Percentiles rank a stretch among this genome's conserved stretches.
Conservation (phyloP, 768 basidiomycete species). For the Leccinum incarnatum region DNA sequence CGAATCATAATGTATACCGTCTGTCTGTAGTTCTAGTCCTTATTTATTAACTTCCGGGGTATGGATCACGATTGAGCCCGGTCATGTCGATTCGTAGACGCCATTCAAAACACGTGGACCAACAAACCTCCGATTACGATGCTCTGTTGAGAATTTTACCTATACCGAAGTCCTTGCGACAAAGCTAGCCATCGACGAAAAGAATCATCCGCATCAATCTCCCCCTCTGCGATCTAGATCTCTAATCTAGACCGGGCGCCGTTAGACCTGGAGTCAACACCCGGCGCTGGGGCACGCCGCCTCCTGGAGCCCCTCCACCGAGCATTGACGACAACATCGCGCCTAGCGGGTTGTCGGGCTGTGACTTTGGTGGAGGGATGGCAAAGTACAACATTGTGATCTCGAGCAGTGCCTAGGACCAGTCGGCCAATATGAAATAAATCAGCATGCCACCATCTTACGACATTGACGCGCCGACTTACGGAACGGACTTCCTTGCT, state of each 20-base stretch:
- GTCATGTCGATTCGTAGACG: background rate
- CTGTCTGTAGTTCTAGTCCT: conserved; percentile 15
- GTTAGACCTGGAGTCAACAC: conserved; percentile 30
- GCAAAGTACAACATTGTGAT: conserved; percentile 80
- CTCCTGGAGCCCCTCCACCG: conserved; percentile 56
- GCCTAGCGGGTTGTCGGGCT: conserved; percentile 76
- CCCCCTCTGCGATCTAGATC: background rate
- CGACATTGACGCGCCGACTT: conserved; percentile 25
- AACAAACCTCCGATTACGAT: conserved; percentile 12
- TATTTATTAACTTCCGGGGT: background rate
- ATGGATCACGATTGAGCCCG: background rate
- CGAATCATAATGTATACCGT: conserved; percentile 11
- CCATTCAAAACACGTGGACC: background rate
- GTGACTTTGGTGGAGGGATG: conserved; percentile 71
- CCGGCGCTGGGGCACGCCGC: conserved; percentile 26
- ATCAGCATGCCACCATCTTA: background rate
- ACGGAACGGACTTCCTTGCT: conserved; percentile 64
- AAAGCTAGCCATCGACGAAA: conserved; percentile 12
- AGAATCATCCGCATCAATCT: background rate
- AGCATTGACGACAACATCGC: conserved; percentile 90
- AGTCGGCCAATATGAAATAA: background rate
- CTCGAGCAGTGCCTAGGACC: conserved; percentile 57
- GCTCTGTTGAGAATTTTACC: background rate
- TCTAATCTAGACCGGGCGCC: conserved; percentile 29
- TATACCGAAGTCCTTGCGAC: conserved; percentile 8